Conservation (phyloP, 192 early-diverging fungal genomes). For the Coemansia sp. region DNA sequence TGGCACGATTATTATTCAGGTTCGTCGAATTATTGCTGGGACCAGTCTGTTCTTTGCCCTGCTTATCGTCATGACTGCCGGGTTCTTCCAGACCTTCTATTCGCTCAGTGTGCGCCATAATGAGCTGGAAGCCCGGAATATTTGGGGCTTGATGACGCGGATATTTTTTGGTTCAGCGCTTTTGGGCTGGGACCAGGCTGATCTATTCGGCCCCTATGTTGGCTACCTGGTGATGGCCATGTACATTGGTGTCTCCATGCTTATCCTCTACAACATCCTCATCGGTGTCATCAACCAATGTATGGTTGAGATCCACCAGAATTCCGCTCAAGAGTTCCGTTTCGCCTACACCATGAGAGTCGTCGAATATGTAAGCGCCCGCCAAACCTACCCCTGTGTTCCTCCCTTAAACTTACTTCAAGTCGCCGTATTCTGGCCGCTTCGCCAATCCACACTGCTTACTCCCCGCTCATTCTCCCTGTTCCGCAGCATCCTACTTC, state of each 20-base stretch:
- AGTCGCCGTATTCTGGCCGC: constrained; percentile 30
- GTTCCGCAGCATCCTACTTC: constrained; percentile 20
- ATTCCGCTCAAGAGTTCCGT: constrained; percentile 38
- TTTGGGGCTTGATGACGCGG: constrained; percentile 38
- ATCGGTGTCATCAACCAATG: constrained; percentile 49
- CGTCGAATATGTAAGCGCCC: constrained; percentile 37
- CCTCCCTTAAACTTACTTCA: constrained; percentile 40
- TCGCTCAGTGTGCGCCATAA: constrained; percentile 37
- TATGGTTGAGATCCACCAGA: constrained; percentile 36
- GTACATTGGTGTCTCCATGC: constrained; percentile 47
- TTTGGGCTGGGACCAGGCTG: constrained; percentile 38
- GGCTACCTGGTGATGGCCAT: constrained; percentile 34
- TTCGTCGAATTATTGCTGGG: constrained; percentile 30
- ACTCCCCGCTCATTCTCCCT: constrained; percentile 26
- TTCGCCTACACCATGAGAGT: constrained; percentile 40
- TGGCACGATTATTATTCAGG: constrained; percentile 44
- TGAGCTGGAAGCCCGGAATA: constrained; percentile 18
- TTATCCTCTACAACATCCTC: constrained; percentile 44
- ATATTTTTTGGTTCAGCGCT: constrained; percentile 44
- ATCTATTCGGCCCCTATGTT: constrained; percentile 34
- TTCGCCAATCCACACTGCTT: constrained; percentile 21
- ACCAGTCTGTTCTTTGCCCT: constrained; percentile 44
- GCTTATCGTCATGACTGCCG: constrained; percentile 34
- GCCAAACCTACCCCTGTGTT: constrained; percentile 40
- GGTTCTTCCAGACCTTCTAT: constrained; percentile 46